Base-by-base conservation (phyloP, 345 rosid genomes). In the Gossypium raimondii region DNA sequence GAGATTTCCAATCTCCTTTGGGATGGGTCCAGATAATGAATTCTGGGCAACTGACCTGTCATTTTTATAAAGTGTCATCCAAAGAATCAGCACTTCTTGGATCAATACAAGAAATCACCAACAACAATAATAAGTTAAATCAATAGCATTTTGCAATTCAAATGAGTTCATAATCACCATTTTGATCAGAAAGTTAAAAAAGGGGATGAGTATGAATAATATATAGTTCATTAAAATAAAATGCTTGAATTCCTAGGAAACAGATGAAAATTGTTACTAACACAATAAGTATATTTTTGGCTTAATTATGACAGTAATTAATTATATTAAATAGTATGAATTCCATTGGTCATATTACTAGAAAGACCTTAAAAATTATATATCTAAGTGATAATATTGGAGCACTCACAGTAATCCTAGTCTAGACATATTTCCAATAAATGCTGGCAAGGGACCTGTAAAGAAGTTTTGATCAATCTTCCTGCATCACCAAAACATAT, bases 1-100 rank as follows among this genome's bases (percentile, higher is more conserved):
- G 14, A 86, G 85, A 47, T 58, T 70, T 56, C 89, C 89, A 27
- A 86, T 58, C 72, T 82, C 84, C 67, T 67, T 68, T 0, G 87
- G 87, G 20, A 86, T 52, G 18, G 76, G 64, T 70, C 87, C 87
- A 2, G 81, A 75, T 5, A 86, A 72, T 0, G 57, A 61, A 75
- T 82, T 86, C 18, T 22, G 68, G 17, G 70, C 74, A 17, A 86
- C 2, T 43, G 86, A 75, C 53, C 80, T 58, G 20, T 20, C 18
- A 52, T 52, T 52, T 56, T 56, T 18, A 34, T 56, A 2, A 55
- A 18, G 24, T 56, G 59, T 56, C 1, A 56, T 18, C 16, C n/a
- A 44, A 44, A 66, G 17, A 17, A 20, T 44, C 59, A 20, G 51
- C 14, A 5, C 10, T 6, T 34, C 41, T 34, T 34, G 41, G 41